phyloP scores from a whole-genome alignment of 1,284 basidiomycete species.

The Abortiporus biennis region DNA sequence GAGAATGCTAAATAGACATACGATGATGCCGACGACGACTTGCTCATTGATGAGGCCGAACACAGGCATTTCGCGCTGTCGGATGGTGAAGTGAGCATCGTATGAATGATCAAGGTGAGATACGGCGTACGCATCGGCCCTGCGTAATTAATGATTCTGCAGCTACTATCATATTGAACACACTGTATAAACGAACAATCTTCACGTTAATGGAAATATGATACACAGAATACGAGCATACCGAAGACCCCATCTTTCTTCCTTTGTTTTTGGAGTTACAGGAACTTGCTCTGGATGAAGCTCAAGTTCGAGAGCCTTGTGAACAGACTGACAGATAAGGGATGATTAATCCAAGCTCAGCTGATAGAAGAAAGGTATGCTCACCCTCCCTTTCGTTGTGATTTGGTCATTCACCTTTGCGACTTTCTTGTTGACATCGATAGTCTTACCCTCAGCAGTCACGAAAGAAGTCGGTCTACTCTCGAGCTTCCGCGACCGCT shows the following conservation, averaged over 20 bases:
- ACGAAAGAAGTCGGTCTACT: constrained; percentile 56
- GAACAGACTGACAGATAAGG: constrained; percentile 46
- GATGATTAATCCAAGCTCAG: background rate
- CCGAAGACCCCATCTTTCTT: constrained; percentile 74
- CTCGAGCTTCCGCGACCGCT: constrained; percentile 45
- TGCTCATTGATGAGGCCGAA: constrained; percentile 58
- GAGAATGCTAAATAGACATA: constrained; percentile 28
- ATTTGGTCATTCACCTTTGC: constrained; percentile 56
- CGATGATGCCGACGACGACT: constrained; percentile 61
- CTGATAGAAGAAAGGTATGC: constrained; percentile 8
- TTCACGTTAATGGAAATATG: background rate
- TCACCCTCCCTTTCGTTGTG: constrained; percentile 56
- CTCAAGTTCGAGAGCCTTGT: constrained; percentile 76
- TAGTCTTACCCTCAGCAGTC: constrained; percentile 60
- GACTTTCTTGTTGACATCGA: constrained; percentile 51
- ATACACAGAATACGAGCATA: constrained; percentile 22
- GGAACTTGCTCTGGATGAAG: constrained; percentile 54
- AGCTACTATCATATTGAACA: constrained; percentile 61
- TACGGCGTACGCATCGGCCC: constrained; percentile 39
- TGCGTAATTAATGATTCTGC: constrained; percentile 37
- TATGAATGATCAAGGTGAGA: background rate
- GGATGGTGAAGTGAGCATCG: background rate
- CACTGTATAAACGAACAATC: constrained; percentile 26
- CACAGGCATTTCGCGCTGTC: constrained; percentile 72
- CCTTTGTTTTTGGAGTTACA: constrained; percentile 42